Evolutionary conservation across 176 grass and related monocot species (phyloP).

Genomic region (Oryza longistaminata): DNA sequence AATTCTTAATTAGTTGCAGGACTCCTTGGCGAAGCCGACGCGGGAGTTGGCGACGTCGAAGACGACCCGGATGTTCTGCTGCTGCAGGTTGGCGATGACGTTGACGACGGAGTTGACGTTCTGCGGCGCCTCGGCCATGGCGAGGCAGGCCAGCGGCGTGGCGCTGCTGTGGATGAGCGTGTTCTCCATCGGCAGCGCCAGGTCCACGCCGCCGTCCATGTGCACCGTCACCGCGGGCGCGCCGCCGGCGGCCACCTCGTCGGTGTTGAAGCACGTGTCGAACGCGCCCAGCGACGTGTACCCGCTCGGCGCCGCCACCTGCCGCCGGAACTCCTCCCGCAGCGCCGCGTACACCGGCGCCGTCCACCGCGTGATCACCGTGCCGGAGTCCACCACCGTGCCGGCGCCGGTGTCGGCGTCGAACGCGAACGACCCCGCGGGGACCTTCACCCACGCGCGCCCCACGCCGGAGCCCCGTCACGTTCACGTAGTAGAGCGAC

Average conservation of each 20-base stretch:
- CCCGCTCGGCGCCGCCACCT: constrained; percentile 73
- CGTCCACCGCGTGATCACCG: constrained; percentile 91
- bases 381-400: constrained; percentile 87
- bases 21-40: constrained; percentile 72
- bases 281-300: constrained; percentile 92
- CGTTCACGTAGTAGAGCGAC: constrained; percentile 91
- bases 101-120: constrained; percentile 88
- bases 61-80: constrained; percentile 84
- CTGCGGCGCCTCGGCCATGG: constrained; percentile 87
- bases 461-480: constrained; percentile 74
- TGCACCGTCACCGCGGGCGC: constrained; percentile 66
- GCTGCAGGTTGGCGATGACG: constrained; percentile 94
- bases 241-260: constrained; percentile 60
- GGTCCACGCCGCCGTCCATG: constrained; percentile 61
- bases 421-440: constrained; percentile 67
- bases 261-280: constrained; percentile 95
- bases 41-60: constrained; percentile 68
- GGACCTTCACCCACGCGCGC: constrained; percentile 43
- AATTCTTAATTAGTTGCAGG: constrained; percentile 53
- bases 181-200: constrained; percentile 82
- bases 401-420: constrained; percentile 69
- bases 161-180: constrained; percentile 94
- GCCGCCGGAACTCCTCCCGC: constrained; percentile 79
- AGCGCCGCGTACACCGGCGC: constrained; percentile 72
- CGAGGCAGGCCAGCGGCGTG: constrained; percentile 76